Percentiles rank a stretch among this genome's conserved stretches.
These are phyloP conservation scores for Nannochloropsis salina DNA, from an alignment of 108 stramenopile species.

Conservation along the genomic window DNA sequence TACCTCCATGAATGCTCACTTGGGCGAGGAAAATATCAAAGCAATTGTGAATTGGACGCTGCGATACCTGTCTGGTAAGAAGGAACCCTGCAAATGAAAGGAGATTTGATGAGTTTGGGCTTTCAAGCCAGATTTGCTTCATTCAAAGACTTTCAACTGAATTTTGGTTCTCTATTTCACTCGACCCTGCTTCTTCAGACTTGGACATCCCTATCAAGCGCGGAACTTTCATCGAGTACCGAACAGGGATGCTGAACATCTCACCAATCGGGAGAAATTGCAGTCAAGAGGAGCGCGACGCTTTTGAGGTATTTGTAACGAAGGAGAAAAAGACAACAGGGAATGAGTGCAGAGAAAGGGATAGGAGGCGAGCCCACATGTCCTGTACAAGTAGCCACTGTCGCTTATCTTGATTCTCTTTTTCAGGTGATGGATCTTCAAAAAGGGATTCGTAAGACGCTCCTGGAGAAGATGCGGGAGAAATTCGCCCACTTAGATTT, in stretches of 20 bases:
- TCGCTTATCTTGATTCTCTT: background rate
- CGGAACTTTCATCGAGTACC: constrained; percentile 98
- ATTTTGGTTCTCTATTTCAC: background rate
- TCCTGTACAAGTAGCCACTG: background rate
- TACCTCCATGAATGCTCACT: constrained; percentile 64
- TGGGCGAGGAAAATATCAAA: constrained; percentile 97
- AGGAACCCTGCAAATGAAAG: background rate
- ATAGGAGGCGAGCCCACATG: background rate
- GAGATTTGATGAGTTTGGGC: background rate
- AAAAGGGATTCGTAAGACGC: constrained; percentile 65
- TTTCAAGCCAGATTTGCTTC: background rate
- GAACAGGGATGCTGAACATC: constrained; percentile 98
- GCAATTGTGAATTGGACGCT: constrained; percentile 89
- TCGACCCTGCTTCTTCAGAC: constrained; percentile 49
- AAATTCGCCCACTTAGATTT: constrained; percentile 75
- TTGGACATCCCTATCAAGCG: constrained; percentile 91
- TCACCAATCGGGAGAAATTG: constrained; percentile 97
- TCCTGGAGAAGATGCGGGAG: constrained; percentile 84
- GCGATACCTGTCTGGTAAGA: constrained; percentile 42
- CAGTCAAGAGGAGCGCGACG: constrained; percentile 92
- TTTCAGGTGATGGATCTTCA: background rate
- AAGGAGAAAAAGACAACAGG: constrained; percentile 37
- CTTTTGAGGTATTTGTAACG: constrained; percentile 87
- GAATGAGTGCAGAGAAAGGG: background rate
- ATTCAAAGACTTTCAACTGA: no score